A percentile compares a stretch with the other conserved stretches of the same genome.
Conservation (phyloP, 2,329 filamentous ascomycete genomes). For the Fusarium euwallaceae region DNA sequence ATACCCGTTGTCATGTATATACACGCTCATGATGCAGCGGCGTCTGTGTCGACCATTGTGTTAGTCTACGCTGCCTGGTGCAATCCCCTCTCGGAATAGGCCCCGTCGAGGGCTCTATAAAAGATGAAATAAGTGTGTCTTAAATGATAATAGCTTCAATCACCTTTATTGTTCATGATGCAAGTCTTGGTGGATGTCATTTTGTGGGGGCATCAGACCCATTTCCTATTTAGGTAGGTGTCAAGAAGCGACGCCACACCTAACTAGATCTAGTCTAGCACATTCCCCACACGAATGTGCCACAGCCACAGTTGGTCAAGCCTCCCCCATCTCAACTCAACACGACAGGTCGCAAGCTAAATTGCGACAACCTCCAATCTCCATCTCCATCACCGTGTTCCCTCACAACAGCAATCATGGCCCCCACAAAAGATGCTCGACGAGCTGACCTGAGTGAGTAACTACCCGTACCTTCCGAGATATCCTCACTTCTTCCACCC, state of each 20-base stretch:
- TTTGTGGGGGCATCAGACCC: neutral
- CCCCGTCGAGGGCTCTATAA: neutral
- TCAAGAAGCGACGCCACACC: slow-evolving; percentile 23
- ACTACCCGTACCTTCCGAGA: neutral
- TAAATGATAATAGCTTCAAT: neutral
- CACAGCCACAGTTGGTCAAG: slow-evolving; percentile 25
- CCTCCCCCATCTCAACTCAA: slow-evolving; percentile 17
- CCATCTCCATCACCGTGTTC: slow-evolving; percentile 21
- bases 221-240: slow-evolving; percentile 36
- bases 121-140: neutral
- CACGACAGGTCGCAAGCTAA: slow-evolving; percentile 35
- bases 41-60: neutral
- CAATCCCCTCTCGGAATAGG: neutral
- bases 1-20: slow-evolving; percentile 20
- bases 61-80: neutral
- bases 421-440: slow-evolving; percentile 60
- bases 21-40: slow-evolving; percentile 6
- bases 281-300: slow-evolving; percentile 20
- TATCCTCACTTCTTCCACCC: neutral
- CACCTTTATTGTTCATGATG: neutral
- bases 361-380: slow-evolving; percentile 39
- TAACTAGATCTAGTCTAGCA: slow-evolving; percentile 26
- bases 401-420: slow-evolving; percentile 49
- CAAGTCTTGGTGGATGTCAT: neutral
- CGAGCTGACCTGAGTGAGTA: slow-evolving; percentile 59